Conservation (phyloP, 805 yeast genomes). For the Maudiozyma pseudohumilis region DNA sequence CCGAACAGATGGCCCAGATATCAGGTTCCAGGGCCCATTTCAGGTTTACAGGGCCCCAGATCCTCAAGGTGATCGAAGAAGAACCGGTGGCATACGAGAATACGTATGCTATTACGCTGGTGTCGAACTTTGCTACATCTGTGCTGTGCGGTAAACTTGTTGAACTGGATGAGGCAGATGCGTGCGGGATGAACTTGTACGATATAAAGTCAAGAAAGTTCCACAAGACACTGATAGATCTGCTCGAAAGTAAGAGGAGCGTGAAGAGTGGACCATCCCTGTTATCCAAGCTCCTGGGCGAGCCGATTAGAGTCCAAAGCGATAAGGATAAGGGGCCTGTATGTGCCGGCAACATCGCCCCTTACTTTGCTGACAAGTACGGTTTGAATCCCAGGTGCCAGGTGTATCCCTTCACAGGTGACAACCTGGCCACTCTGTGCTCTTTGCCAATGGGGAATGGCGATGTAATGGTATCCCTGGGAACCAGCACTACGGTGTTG, state of each 20-base stretch:
- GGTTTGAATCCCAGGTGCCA: constrained; percentile 50
- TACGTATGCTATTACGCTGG: constrained; percentile 58
- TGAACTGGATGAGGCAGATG: constrained; percentile 72
- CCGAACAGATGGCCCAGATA: constrained; percentile 43
- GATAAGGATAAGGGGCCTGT: too few relatives aligned
- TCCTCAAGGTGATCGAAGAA: constrained; percentile 52
- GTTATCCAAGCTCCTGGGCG: constrained; percentile 29
- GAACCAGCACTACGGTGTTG: constrained; percentile 86
- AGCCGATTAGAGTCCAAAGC: constrained; percentile 34
- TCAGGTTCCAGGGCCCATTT: constrained; percentile 87
- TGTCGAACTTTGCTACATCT: constrained; percentile 69
- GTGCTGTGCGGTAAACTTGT: constrained; percentile 56
- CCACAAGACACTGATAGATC: constrained; percentile 44
- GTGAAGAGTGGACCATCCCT: constrained; percentile 14
- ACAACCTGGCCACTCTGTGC: constrained; percentile 79
- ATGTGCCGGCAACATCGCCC: constrained; percentile 39
- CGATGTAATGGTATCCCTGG: constrained; percentile 74
- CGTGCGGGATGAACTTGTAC: constrained; percentile 87
- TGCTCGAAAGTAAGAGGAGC: constrained; percentile 14
- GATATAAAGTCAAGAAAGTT: constrained; percentile 51
- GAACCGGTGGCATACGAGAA: constrained; percentile 42
- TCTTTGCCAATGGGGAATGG: constrained; percentile 68
- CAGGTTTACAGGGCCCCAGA: constrained; percentile 88
- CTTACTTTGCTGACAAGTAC: constrained; percentile 54
- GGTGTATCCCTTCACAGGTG: constrained; percentile 78